phyloP scores from a whole-genome alignment of 192 early-diverging fungal species.

The Paraglomus occultum region DNA sequence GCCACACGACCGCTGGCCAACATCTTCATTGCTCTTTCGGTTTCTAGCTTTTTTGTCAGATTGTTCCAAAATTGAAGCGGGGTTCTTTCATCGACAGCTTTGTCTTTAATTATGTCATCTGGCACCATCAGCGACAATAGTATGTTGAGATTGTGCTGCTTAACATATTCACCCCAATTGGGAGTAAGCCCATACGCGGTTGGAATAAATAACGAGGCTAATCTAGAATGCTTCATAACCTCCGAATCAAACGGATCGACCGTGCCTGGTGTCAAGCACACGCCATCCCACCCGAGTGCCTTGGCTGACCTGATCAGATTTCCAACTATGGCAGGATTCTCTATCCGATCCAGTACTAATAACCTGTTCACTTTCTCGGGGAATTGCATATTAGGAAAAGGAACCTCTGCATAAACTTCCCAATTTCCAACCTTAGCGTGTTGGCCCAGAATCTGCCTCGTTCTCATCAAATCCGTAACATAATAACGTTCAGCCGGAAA shows the following conservation, averaged over 20 bases:
- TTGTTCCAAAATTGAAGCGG: slow-evolving; percentile 9
- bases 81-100: not conserved
- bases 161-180: not conserved
- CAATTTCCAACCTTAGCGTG: slow-evolving; percentile 37
- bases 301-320: slow-evolving; percentile 46
- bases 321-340: slow-evolving; percentile 48
- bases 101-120: not conserved
- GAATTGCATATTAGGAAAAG: slow-evolving; percentile 37
- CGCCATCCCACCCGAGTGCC: slow-evolving; percentile 46
- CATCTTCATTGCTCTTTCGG: not conserved
- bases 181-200: slow-evolving; percentile 1
- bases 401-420: slow-evolving; percentile 50
- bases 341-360: slow-evolving; percentile 46
- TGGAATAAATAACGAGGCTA: slow-evolving; percentile 40
- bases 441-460: slow-evolving; percentile 46
- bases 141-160: not conserved
- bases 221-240: slow-evolving; percentile 46
- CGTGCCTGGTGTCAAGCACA: slow-evolving; percentile 37
- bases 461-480: slow-evolving; percentile 36
- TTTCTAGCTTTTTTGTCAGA: not conserved
- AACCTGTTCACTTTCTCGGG: slow-evolving; percentile 23
- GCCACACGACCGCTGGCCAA: not conserved
- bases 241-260: slow-evolving; percentile 50
- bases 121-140: not conserved
- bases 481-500: slow-evolving; percentile 45